Base-by-base conservation (phyloP, 116 monocot genomes). In the Zostera marina region DNA sequence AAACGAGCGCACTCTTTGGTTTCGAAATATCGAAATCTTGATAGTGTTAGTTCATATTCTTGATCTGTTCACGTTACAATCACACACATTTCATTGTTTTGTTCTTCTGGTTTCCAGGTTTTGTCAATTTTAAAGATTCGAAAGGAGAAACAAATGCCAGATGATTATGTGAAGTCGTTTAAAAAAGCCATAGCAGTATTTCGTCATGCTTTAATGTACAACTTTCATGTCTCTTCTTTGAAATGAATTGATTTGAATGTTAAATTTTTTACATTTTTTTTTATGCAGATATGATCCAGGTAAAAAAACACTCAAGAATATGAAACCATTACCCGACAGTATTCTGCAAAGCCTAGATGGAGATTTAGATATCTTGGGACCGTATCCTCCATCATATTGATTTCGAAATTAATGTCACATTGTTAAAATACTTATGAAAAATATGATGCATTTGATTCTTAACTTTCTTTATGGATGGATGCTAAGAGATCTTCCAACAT, bases 181-280 rank as follows among this genome's bases (percentile, higher is more conserved):
- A 11, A 56, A 13, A 86, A 79, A 58, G 71, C 77, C 25, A 41
- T 79, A 59, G 74, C 82, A 57, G 70, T 91, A 41, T 91, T 91
- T 61, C 72, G 77, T 61, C 82, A 91, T 69, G 91, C 85, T 61
- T 58, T 53, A 70, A 65, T 91, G 91, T 91, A 85, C 67, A 62
- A 59, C 16, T 54, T 32, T 5, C 32, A 32, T 32, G 32, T 52
- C 21, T 11, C 61, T 19, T 24, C 43, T 59, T 20, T 43, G 32
- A 32, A 32, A 11, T 32, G 15, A 32, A 41, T 43, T 54, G 9
- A 59, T 59, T 42, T 42, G 41, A 3, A 41, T 16, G 17, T 53
- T 26, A 20, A 7, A 15, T 49, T 41, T 38, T 25, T 11, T 20
- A 58, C 41, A 8, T 61, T 15, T 23, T 32, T 8, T 38, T 9